Conservation (phyloP, 495 filamentous ascomycete species). For the Podospora pseudopauciseta region DNA sequence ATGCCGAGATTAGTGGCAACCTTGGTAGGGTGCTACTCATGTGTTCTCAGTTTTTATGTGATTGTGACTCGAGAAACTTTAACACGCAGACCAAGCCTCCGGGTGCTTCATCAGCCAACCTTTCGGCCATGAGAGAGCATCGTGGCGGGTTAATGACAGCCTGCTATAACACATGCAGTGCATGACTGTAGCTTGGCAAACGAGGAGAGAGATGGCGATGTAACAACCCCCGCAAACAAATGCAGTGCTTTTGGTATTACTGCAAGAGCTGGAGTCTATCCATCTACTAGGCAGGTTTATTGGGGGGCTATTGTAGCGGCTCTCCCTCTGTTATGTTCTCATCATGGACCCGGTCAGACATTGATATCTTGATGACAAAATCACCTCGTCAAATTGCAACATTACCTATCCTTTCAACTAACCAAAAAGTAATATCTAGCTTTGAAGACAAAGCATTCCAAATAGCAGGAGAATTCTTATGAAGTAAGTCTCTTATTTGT, state of each 20-base stretch:
- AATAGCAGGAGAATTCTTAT: background rate
- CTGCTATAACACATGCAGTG: background rate
- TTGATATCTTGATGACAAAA: background rate
- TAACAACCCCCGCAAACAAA: background rate
- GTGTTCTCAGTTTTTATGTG: background rate
- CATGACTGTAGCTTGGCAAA: background rate
- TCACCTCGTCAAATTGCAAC: background rate
- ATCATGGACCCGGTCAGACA: too few relatives aligned
- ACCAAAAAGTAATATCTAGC: too few relatives aligned
- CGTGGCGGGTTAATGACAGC: background rate
- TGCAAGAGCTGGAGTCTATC: background rate
- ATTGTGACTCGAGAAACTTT: background rate
- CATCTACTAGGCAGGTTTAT: background rate
- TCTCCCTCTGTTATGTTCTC: background rate
- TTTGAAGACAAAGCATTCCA: background rate
- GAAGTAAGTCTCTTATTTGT: background rate
- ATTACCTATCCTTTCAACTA: background rate
- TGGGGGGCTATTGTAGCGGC: background rate
- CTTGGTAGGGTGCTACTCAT: background rate
- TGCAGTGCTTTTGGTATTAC: background rate
- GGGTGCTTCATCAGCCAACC: background rate
- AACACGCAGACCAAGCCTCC: background rate
- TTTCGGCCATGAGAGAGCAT: background rate
- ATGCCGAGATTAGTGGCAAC: background rate
- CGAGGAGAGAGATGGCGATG: background rate